Conservation (phyloP, 2,329 filamentous ascomycete species). For the Colletotrichum sp. region DNA sequence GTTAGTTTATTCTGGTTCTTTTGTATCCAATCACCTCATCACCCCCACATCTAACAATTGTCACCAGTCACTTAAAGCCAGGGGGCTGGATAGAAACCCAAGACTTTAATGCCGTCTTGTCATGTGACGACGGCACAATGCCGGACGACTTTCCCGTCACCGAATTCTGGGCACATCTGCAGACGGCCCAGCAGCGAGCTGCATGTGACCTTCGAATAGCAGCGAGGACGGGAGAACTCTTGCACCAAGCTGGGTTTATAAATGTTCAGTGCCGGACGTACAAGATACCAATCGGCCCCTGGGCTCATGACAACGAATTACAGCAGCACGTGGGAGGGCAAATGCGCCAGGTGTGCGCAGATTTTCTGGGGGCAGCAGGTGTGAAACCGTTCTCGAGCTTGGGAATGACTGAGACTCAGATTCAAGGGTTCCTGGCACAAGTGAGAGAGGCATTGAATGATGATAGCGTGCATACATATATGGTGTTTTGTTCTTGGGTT, state of each 20-base stretch:
- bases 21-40: background rate
- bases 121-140: constrained; percentile 36
- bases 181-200: background rate
- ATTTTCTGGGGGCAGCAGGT: background rate
- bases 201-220: background rate
- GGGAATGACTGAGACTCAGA: background rate
- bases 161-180: background rate
- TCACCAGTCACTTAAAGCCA: constrained; percentile 36
- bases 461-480: background rate
- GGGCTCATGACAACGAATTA: background rate
- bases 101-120: constrained; percentile 43
- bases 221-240: background rate
- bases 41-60: background rate
- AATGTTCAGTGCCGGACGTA: background rate
- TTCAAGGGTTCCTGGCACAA: background rate
- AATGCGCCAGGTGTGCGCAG: background rate
- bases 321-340: background rate
- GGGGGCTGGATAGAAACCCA: constrained; percentile 52
- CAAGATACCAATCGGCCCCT: background rate
- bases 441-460: background rate
- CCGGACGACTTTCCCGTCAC: background rate
- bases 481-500: background rate
- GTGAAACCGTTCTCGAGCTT: background rate
- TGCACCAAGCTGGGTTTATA: background rate
- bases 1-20: background rate